Conservation (phyloP, 768 basidiomycete genomes). For the Mycena amicta region DNA sequence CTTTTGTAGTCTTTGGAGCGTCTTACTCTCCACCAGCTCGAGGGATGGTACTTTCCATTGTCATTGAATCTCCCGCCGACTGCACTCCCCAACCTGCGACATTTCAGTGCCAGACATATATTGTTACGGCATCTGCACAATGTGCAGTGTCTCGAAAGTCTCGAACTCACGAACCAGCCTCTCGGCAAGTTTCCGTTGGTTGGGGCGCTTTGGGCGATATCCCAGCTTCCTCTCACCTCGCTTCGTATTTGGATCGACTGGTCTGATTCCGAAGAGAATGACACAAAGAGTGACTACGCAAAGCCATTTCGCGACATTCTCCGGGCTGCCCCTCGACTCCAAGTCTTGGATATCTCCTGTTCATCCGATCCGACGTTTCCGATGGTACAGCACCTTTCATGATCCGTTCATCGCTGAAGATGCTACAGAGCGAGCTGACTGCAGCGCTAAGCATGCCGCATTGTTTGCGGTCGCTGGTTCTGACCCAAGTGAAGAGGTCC, state of each 20-base stretch:
- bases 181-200: conserved; percentile 19
- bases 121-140: conserved; percentile 18
- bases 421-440: conserved; percentile 11
- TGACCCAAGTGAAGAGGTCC: conserved; percentile 18
- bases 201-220: conserved; percentile 21
- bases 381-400: conserved; percentile 4
- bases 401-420: not conserved
- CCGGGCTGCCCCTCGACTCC: conserved; percentile 10
- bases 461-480: conserved; percentile 14
- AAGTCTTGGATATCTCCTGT: conserved; percentile 18
- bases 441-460: conserved; percentile 12
- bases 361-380: conserved; percentile 20
- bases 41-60: conserved; percentile 24
- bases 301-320: conserved; percentile 21
- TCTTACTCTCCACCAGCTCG: conserved; percentile 17
- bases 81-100: conserved; percentile 16
- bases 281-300: conserved; percentile 19
- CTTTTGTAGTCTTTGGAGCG: conserved; percentile 11
- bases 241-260: conserved; percentile 24
- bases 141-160: conserved; percentile 17
- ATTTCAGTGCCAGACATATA: conserved; percentile 17
- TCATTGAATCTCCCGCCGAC: conserved; percentile 16
- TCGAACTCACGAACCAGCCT: conserved; percentile 21
- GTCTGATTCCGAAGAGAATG: conserved; percentile 20
- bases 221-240: conserved; percentile 18